Evolutionary conservation across 306 rosid species (phyloP), one percentile per base, ranked within the genome.

Genomic region (Vigna nakashimae): DNA sequence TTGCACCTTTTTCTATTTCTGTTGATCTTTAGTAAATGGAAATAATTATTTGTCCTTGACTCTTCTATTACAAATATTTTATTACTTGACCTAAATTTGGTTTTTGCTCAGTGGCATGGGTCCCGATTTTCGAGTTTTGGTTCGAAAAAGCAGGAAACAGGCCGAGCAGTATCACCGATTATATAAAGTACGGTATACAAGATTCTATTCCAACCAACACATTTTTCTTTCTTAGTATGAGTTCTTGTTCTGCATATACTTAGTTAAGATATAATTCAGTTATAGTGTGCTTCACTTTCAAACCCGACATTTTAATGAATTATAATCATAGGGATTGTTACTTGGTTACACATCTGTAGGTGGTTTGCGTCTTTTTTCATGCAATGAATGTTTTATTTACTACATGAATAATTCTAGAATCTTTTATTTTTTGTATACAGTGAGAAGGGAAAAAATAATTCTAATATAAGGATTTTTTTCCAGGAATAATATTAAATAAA

Each of bases 81-180:
- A 5, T 79, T 30, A 53, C 51, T 24, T 63, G 53, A 49, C 69
- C 42, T 79, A 73, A 62, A 60, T 72, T 63, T 87, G 62, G 42
- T 70, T 67, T 69, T 74, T 78, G 55, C 77, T 55, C 88, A 94
- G 98, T 70, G 98, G 97, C 51, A 94, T 94, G 98, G 98, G 98
- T 82, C 98, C 97, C 69, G 98, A 94, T 82, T 94, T 94, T 70
- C 92, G 98, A 77, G 98, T 94, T 59, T 80, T 94, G 85, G 98
- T 94, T 38, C 88, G 96, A 65, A 94, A 94, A 82, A 94, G 98
- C 90, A 89, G 98, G 90, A 94, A 94, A 84, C 97, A 94, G 64
- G 97, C 98, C 38, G 97, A 86, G 77, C 98, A 94, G 75, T 94
- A 94, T 85, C 98, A 94, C 56, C 86, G 91, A 17, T 77, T 94